Evolutionary conservation across 2,329 filamentous ascomycete species (phyloP), one percentile per base, ranked within the genome.

Genomic region (Trichoderma sp.): DNA sequence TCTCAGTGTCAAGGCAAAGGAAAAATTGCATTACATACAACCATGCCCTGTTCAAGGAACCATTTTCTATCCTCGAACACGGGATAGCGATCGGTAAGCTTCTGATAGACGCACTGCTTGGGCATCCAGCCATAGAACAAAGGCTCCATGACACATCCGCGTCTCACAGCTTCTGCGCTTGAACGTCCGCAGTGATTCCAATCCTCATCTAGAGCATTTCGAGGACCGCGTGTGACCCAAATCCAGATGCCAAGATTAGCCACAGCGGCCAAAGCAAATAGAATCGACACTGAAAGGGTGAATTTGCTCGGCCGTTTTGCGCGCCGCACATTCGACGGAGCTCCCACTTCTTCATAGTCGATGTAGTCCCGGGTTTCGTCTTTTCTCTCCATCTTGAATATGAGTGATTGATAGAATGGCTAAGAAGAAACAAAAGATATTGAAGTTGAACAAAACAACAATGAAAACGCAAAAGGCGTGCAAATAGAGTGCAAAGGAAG

Each of bases 61-160:
- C 39, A 43, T 10, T 43, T 43, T n/a, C 39, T 43, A n/a, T 43
- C 18, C 39, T 43, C 39, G 3, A 43, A 43, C 6, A 43, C 39
- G 18, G 39, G 39, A n/a, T 59, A 59, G 13, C 56, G 56, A 24
- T 59, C 56, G 6, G 34, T 18, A 24, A 59, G 56, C 34, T 59
- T 34, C 6, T 43, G n/a, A 16, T 59, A 59, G 16, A 43, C 56
- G 34, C 56, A 59, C 56, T 59, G 34, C 24, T 26, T 43, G 24
- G 56, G 56, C 56, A 59, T 59, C 56, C 56, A 59, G 24, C 56
- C 56, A 24, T 59, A 59, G 56, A 59, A 59, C 7, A 59, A 59
- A 39, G 56, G 56, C 8, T 59, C 56, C 56, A 59, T 59, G 56
- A 43, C 56, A 24, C 56, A 59, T 28, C 56, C 56, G 56, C 34